These are phyloP conservation scores for Biscogniauxia sp. DNA, from an alignment of 2,329 filamentous ascomycete species.

Conservation along the genomic window DNA sequence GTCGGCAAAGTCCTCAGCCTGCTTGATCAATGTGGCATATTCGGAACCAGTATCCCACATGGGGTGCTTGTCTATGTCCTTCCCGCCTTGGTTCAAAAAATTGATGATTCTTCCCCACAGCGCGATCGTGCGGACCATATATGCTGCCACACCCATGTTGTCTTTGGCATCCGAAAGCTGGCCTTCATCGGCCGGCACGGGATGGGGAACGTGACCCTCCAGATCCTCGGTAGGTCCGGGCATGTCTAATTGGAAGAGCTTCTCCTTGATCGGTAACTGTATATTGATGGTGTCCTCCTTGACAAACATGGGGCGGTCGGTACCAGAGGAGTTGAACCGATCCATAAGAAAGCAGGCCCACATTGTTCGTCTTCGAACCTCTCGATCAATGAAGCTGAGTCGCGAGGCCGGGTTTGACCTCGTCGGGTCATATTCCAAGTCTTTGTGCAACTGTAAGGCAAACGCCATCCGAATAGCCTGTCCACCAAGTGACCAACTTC, in stretches of 20 bases:
- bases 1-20: conserved; percentile 67
- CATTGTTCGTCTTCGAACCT: conserved; percentile 92
- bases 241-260: conserved; percentile 87
- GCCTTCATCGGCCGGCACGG: conserved; percentile 60
- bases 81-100: conserved; percentile 88
- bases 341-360: conserved; percentile 99
- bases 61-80: conserved; percentile 70
- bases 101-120: conserved; percentile 88
- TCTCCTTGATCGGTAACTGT: conserved; percentile 86
- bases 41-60: conserved; percentile 83
- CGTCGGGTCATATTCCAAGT: conserved; percentile 78
- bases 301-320: conserved; percentile 86
- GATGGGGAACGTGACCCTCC: conserved; percentile 65
- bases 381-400: conserved; percentile 86
- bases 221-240: conserved; percentile 83
- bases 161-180: conserved; percentile 65
- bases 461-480: conserved; percentile 97
- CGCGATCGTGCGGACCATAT: conserved; percentile 80
- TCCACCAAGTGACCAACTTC: conserved; percentile 93
- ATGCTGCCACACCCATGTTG: conserved; percentile 94
- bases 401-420: conserved; percentile 61
- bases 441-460: conserved; percentile 87
- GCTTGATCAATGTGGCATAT: conserved; percentile 67
- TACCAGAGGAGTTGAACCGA: conserved; percentile 93
- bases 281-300: conserved; percentile 86